phyloP scores from a whole-genome alignment of 2,329 filamentous ascomycete species.

The Penicillium sp. region DNA sequence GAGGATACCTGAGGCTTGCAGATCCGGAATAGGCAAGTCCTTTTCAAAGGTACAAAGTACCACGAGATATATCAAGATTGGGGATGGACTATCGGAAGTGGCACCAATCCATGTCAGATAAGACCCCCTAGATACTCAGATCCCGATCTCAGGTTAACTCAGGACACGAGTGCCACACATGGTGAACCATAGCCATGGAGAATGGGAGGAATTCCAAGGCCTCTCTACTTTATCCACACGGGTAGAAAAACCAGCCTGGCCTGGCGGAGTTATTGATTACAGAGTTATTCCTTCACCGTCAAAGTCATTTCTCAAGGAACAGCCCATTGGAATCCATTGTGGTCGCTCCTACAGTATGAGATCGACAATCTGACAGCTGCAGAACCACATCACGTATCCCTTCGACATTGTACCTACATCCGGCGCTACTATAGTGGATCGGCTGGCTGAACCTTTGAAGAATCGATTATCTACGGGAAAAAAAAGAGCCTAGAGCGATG shows the following conservation, averaged over 20 bases:
- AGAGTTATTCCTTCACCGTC: neutral
- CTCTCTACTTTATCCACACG: neutral
- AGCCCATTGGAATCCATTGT: too few species aligned
- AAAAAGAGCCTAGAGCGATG: neutral
- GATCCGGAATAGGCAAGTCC: neutral
- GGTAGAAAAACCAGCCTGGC: neutral
- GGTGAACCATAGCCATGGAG: neutral
- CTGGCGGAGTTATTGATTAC: neutral
- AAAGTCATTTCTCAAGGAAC: neutral
- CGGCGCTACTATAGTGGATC: neutral
- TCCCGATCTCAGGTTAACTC: neutral
- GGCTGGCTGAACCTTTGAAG: neutral
- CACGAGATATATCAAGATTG: neutral
- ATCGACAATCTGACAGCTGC: slow-evolving; percentile 6
- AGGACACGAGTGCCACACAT: neutral
- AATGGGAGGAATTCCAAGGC: neutral
- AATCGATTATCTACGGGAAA: neutral
- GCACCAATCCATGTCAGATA: neutral
- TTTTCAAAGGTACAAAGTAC: neutral
- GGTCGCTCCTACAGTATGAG: neutral
- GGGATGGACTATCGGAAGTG: neutral
- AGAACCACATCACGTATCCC: neutral
- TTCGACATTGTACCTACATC: neutral
- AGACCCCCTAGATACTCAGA: slow-evolving; percentile 7
- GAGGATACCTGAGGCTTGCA: neutral